These are phyloP conservation scores for Hirschfeldia incana DNA, from an alignment of 345 rosid species.

Conservation along the genomic window DNA sequence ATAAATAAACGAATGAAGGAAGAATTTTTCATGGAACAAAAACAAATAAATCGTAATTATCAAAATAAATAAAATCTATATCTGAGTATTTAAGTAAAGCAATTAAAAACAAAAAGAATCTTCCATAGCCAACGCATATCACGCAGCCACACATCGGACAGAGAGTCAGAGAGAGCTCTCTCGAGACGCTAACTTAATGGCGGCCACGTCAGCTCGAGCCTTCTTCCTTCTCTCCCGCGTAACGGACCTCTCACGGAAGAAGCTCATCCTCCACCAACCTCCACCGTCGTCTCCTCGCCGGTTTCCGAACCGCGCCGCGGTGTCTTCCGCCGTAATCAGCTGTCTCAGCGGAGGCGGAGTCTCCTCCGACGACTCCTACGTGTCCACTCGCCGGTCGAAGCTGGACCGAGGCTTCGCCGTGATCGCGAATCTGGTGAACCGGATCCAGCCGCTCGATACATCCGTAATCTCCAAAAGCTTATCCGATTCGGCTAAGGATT, in stretches of 20 bases:
- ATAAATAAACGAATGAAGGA: slow-evolving; percentile 26
- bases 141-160: slow-evolving; percentile 33
- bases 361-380: slow-evolving; percentile 69
- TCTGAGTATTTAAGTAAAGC: background rate
- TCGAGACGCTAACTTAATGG: slow-evolving; percentile 48
- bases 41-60: slow-evolving; percentile 6
- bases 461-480: slow-evolving; percentile 75
- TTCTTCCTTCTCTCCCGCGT: slow-evolving; percentile 48
- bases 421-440: background rate
- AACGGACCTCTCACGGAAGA: slow-evolving; percentile 39
- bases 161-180: slow-evolving; percentile 17
- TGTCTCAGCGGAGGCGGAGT: slow-evolving; percentile 71
- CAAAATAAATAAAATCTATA: background rate
- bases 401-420: slow-evolving; percentile 53
- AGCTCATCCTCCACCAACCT: slow-evolving; percentile 32
- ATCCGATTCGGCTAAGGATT: slow-evolving; percentile 83
- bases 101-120: slow-evolving; percentile 15
- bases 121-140: slow-evolving; percentile 32
- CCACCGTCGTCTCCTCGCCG: slow-evolving; percentile 33
- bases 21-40: slow-evolving; percentile 4
- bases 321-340: slow-evolving; percentile 39
- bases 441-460: slow-evolving; percentile 71
- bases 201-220: slow-evolving; percentile 61
- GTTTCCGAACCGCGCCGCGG: slow-evolving; percentile 22
- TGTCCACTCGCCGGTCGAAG: slow-evolving; percentile 72